Percentiles rank a stretch among this genome's conserved stretches.
phyloP scores from a whole-genome alignment of 805 yeast species.

The Metschnikowia anglica region DNA sequence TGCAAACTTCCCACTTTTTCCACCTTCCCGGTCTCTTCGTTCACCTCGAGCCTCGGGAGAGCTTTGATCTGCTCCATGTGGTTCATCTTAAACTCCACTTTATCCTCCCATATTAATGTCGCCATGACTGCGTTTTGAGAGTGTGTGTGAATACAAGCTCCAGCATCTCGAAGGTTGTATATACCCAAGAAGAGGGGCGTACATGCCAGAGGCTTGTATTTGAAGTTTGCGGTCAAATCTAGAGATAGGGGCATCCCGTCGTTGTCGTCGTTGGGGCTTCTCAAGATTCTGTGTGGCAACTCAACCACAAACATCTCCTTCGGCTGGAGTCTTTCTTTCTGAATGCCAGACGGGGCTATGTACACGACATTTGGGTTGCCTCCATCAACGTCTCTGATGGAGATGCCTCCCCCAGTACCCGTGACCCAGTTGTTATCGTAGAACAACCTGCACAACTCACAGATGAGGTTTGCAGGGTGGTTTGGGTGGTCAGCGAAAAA shows the following conservation, averaged over 20 bases:
- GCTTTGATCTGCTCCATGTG: conserved; percentile 94
- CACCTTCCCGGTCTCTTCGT: conserved; percentile 36
- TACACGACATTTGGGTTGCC: conserved; percentile 50
- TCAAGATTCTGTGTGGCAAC: conserved; percentile 49
- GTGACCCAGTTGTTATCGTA: conserved; percentile 88
- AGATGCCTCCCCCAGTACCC: conserved; percentile 95
- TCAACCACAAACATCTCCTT: conserved; percentile 78
- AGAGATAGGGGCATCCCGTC: conserved; percentile 21
- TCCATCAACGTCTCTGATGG: conserved; percentile 56
- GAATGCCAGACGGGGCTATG: conserved; percentile 95
- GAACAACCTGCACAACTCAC: conserved; percentile 74
- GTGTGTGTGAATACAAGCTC: conserved; percentile 94
- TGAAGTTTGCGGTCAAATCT: conserved; percentile 38
- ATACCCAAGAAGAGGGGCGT: conserved; percentile 84
- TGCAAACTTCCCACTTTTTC: conserved; percentile 66
- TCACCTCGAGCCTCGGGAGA: conserved; percentile 53
- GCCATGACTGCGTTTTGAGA: conserved; percentile 86
- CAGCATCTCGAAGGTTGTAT: conserved; percentile 66
- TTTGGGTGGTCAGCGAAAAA: conserved; percentile 38
- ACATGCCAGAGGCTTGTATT: conserved; percentile 87
- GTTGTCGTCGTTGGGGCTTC: conserved; percentile 50
- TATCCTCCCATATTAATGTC: conserved; percentile 60
- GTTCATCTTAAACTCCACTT: conserved; percentile 68
- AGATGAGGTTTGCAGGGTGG: conserved; percentile 84
- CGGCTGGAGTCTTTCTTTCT: conserved; percentile 84